Evolutionary conservation across 495 filamentous ascomycete genomes (phyloP).

Genomic region (Penicillium tannophilum): DNA sequence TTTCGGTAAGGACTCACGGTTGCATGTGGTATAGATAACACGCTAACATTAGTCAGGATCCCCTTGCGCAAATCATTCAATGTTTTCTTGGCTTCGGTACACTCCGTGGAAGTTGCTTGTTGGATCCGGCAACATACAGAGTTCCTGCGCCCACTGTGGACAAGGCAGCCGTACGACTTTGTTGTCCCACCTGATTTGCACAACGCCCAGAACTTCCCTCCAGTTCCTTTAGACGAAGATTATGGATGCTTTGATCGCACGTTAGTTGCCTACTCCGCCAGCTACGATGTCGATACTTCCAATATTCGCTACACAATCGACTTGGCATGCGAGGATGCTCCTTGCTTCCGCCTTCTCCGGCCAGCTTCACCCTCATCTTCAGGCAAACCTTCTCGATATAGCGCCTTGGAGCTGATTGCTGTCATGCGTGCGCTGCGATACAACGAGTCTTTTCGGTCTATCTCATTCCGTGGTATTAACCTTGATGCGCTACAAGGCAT

Average conservation of each 20-base stretch:
- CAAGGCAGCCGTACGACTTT: constrained; percentile 67
- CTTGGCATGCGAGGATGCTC: constrained; percentile 74
- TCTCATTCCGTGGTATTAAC: constrained; percentile 78
- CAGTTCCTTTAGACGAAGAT: constrained; percentile 68
- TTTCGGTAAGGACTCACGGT: constrained; percentile 63
- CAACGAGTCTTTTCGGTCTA: constrained; percentile 83
- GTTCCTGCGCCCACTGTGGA: constrained; percentile 82
- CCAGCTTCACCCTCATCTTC: constrained; percentile 46
- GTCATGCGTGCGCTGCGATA: constrained; percentile 86
- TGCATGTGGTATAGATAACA: background rate
- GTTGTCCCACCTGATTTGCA: constrained; percentile 61
- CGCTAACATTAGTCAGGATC: constrained; percentile 39
- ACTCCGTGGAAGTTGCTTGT: constrained; percentile 74
- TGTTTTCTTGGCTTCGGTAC: constrained; percentile 77
- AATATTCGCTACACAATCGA: constrained; percentile 78
- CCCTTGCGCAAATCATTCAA: constrained; percentile 65
- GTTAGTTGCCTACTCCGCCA: constrained; percentile 81
- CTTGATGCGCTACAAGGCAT: constrained; percentile 67
- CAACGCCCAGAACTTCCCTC: constrained; percentile 63
- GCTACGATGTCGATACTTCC: constrained; percentile 71
- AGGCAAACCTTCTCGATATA: constrained; percentile 60
- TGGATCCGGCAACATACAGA: constrained; percentile 72
- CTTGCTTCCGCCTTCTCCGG: constrained; percentile 78
- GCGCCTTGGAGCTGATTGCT: constrained; percentile 74
- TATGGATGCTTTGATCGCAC: constrained; percentile 81